Evolutionary conservation across 345 rosid species (phyloP), one percentile per base, ranked within the genome.

Genomic region (Eucalyptus caleyi): DNA sequence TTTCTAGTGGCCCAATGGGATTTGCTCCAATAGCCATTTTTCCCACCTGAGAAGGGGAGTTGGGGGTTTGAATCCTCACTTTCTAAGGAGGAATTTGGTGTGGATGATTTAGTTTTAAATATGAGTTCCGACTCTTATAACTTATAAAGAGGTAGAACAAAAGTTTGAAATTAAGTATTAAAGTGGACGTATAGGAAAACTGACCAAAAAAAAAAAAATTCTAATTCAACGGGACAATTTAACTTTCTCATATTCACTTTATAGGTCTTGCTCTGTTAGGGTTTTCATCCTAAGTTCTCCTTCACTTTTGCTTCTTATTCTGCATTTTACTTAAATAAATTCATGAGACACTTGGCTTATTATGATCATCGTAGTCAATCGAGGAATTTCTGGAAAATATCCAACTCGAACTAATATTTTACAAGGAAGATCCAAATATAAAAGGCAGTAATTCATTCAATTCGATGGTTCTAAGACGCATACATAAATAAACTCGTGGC

Each of bases 1-100:
- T 24, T 24, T 56, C 62, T 56, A 56, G 13, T 24, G 11, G 59
- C 59, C 59, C 59, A 53, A 53, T 53, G 59, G 10, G 24, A 53
- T 53, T 53, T 19, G 59, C 59, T 53, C 24, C 5, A 19, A 53
- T 53, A 3, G 56, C 10, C 10, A 53, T 53, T 0, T 19, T 53
- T 53, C 59, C 5, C 4, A 53, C 24, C 19, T 8, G 59, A 53
- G 24, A 19, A 19, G 10, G 9, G 56, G 59, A 53, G 24, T 53
- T 53, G 5, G 24, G 24, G 2, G 10, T 53, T 53, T 1, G 2
- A 53, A 53, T 53, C 24, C 10, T 8, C 10, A 19, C 59, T 0
- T 51, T 51, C 9, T 21, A 51, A 53, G 10, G 24, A 53, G 2
- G 59, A 51, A 51, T 51, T 53, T 2, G 59, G 24, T 19, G 59